Evolutionary conservation across 2,329 filamentous ascomycete genomes (phyloP), one percentile per base, ranked within the genome.

Genomic region (Xylariaceae sp.): DNA sequence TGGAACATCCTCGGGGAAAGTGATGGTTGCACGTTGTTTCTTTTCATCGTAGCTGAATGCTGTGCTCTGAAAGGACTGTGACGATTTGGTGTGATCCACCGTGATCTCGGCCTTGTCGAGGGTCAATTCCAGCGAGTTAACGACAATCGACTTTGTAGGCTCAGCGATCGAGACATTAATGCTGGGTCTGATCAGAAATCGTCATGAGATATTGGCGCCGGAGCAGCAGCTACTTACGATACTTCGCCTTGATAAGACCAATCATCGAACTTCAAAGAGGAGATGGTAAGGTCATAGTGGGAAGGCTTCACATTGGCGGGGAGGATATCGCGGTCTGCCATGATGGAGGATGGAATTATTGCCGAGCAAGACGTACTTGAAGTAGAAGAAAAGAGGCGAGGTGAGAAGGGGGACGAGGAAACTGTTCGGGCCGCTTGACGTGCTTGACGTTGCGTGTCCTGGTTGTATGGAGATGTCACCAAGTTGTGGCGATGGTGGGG

Each of bases 81-180:
- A 74, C 43, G 76, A 75, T 69, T 84, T 81, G 56, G 72, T 75
- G 51, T 78, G 73, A 50, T 82, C 78, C 41, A 81, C 68, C 42
- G 74, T 72, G 48, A 92, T 71, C 65, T 86, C 83, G 57, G 77
- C 75, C 39, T 75, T 76, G 56, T 84, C 77, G 36, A 97, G 79
- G 65, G 88, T 87, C 62, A 99, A 80, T 67, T 96, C 85, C 63
- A 94, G 82, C 39, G 87, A 78, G 71, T 99, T 99, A 68, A 97
- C 75, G 39, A 88, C 82, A 54, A 99, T 83, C 59, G 90, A 81
- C 62, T 81, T 88, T 57, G 86, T 87, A 32, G 84, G 73, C 66
- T 85, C 82, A 58, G 78, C 77, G 67, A 97, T 78, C 51, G 86
- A 82, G 51, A 86, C 78, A 58, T 87, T 80, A 67, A 99, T 95